Percentiles rank a stretch among this genome's conserved stretches.
Evolutionary conservation across 148 eudicot genomes (phyloP).

Genomic region (Rhododendron vialii): DNA sequence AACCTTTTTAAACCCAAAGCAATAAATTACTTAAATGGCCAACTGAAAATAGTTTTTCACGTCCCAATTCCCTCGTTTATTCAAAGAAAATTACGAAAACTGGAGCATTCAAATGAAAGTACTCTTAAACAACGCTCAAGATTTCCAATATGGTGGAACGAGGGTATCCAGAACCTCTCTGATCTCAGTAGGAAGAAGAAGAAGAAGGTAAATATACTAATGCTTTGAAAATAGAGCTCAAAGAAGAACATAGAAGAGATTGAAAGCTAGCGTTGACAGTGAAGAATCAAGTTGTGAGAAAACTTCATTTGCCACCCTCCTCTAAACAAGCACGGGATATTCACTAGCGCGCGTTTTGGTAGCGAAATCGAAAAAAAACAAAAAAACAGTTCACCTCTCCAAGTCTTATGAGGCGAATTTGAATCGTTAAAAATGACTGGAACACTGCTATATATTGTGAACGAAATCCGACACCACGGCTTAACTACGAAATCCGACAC

Average conservation of each 20-base stretch:
- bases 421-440: background rate
- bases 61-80: background rate
- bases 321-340: conserved; percentile 3
- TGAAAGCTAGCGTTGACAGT: background rate
- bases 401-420: background rate
- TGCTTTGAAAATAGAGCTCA: background rate
- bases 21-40: background rate
- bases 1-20: too few relatives aligned
- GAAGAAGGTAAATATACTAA: background rate
- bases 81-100: background rate
- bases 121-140: background rate
- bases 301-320: background rate
- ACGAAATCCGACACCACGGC: too few relatives aligned
- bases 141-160: background rate
- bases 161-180: background rate
- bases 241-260: background rate
- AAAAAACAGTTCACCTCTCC: background rate
- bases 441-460: background rate
- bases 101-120: background rate
- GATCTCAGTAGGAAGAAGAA: too few relatives aligned
- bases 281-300: conserved; percentile 2
- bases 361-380: background rate
- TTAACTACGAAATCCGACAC: too few relatives aligned
- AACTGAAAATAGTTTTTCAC: background rate
- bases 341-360: background rate